Percentiles rank a stretch among this genome's conserved stretches.
phyloP scores from a whole-genome alignment of 139 green algal species.

The Chlamydomonas incerta region DNA sequence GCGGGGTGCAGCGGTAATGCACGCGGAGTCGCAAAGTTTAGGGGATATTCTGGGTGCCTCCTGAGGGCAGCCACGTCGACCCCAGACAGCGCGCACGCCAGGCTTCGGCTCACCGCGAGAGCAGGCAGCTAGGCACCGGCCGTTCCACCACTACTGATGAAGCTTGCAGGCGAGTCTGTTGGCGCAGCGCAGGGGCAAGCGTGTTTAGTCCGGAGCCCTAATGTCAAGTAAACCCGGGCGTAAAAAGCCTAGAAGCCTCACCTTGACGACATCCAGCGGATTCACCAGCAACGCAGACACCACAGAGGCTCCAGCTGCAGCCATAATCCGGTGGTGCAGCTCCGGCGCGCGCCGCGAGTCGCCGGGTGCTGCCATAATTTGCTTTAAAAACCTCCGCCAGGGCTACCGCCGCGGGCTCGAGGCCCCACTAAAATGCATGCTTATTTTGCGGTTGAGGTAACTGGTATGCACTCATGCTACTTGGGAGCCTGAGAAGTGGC shows the following conservation, averaged over 20 bases:
- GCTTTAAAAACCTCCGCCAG: no score
- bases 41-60: no score
- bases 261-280: slow-evolving; percentile 89
- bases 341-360: slow-evolving; percentile 7
- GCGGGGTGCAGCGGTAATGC: not conserved
- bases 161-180: slow-evolving; percentile 30
- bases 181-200: no score
- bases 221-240: no score
- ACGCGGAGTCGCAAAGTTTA: no score
- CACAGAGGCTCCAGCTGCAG: slow-evolving; percentile 75
- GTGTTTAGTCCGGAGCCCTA: no score
- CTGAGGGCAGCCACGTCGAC: not conserved
- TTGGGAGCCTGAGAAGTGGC: no score
- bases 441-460: no score
- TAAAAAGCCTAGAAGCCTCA: slow-evolving; percentile 35
- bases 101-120: slow-evolving; percentile 29
- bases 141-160: slow-evolving; percentile 1
- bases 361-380: not conserved
- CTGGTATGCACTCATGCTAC: no score
- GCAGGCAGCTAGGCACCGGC: slow-evolving; percentile 17
- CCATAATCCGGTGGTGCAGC: slow-evolving; percentile 42
- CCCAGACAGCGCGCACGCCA: no score
- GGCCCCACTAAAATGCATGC: no score
- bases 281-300: slow-evolving; percentile 81
- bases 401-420: no score